Base-by-base conservation (phyloP, 164 flowering plant genomes). In the Chimonanthus praecox region DNA sequence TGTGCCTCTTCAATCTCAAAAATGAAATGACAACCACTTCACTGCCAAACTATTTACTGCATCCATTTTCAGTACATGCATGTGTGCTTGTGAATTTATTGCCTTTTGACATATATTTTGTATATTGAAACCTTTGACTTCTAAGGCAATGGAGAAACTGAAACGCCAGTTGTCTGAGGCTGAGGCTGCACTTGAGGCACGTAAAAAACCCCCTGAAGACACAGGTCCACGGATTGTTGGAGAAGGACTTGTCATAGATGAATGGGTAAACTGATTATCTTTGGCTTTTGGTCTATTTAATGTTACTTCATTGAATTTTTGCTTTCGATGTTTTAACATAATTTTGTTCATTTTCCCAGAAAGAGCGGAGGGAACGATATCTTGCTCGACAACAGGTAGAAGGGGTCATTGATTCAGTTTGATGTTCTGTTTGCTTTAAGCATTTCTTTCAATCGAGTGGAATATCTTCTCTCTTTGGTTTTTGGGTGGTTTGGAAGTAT, bases 201-300 rank as follows among this genome's bases (percentile, higher is more conserved):
- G 90, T 8, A 94, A 92, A 83, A 94, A 91, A 79, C 96, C 98
- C 74, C 94, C 86, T 50, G 87, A 82, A 69, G 94, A 91, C 11
- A 78, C 87, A 6, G 94, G 97, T 33, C 92, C 90, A 0, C 82
- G 81, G 50, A 84, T 88, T 74, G 87, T 88, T 67, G 99, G 97
- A 11, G 98, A 94, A 83, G 98, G 96, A 66, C 92, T 91, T 71
- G 97, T 94, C 20, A 94, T 94, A 47, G 98, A 92, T 81, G 96
- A 91, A 85, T 89, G 94, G 94, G 96, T 89, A 76, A 83, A 80
- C 73, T 70, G 4, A 16, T 47, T 33, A 3, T 70, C 33, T 63
- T 6, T 49, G 3, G 16, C 20, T n/a, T 21, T 73, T 6, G 16
- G n/a, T 21, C 9, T 4, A 47, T 69, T 43, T 3, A 13, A 9